Evolutionary conservation across 768 basidiomycete species (phyloP), one percentile per base, ranked within the genome.

Genomic region (Russula dissimulans): DNA sequence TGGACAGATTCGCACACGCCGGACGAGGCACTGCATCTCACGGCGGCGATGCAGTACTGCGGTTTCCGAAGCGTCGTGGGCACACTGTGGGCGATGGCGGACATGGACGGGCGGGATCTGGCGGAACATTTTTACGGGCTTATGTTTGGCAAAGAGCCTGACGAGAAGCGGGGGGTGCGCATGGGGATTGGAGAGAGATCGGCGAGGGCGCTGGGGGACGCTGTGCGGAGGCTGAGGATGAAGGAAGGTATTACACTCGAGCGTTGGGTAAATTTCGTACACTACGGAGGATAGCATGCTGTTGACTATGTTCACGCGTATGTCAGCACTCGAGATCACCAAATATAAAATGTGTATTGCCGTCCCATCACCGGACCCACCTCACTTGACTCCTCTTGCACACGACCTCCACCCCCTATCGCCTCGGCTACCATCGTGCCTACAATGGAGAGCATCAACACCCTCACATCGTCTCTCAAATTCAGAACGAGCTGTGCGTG

Each of bases 21-120:
- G 3, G 65, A 66, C 34, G 59, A 66, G 41, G 63, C 52, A 11
- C 38, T 66, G n/a, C 59, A 61, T 50, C 63, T 64, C 31, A 64
- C 65, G 1, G 63, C 63, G 11, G 65, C 44, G 38, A 64, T 65
- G 65, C 54, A 63, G 7, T 50, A 57, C 12, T 56, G 55, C 22
- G 62, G 59, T 0, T 65, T 63, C 55, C 22, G 54, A 3, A 54
- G 58, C 22, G 54, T 36, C 11, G 56, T 65, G 17, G 65, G 49
- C 29, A 65, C 65, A 15, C 41, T 63, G 5, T 65, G 64, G 62
- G 56, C 53, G 34, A 64, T 65, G 54, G 44, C 44, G 14, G 64
- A 65, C 32, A 42, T 18, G 8, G 64, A 65, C 10, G 64, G 60
- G 34, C 62, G 47, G 3, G 32, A 39, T 0, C 3, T 64, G 11